phyloP scores from a whole-genome alignment of 768 basidiomycete species.

The Lactarius hengduanensis region DNA sequence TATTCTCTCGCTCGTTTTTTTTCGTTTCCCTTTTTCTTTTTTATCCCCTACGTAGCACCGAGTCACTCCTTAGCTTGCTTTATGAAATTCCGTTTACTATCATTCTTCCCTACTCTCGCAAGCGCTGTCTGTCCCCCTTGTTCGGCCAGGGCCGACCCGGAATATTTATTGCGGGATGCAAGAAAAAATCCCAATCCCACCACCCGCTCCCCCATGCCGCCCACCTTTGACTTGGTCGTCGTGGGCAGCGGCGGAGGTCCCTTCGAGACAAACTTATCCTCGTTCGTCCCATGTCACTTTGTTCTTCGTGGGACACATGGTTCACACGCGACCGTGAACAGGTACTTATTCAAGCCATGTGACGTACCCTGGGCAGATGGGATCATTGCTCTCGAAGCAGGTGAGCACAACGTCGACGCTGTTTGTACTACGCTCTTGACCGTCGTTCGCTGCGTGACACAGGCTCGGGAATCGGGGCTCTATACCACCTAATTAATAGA shows the following conservation, averaged over 20 bases:
- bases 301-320: slow-evolving; percentile 16
- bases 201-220: slow-evolving; percentile 40
- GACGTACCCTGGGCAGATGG: slow-evolving; percentile 73
- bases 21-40: background rate
- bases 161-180: slow-evolving; percentile 18
- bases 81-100: slow-evolving; percentile 1
- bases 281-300: slow-evolving; percentile 48
- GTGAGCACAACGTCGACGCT: slow-evolving; percentile 41
- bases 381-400: slow-evolving; percentile 83
- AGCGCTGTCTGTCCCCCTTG: slow-evolving; percentile 15
- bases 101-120: background rate
- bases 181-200: slow-evolving; percentile 2
- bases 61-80: slow-evolving; percentile 7
- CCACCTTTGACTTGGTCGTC: slow-evolving; percentile 68
- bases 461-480: slow-evolving; percentile 87
- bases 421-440: slow-evolving; percentile 4
- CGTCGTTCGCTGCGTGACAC: background rate
- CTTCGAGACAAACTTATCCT: slow-evolving; percentile 83
- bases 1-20: slow-evolving; percentile 15
- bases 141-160: slow-evolving; percentile 18
- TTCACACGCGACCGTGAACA: slow-evolving; percentile 35
- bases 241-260: slow-evolving; percentile 83
- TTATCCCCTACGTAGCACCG: background rate
- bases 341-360: slow-evolving; percentile 84
- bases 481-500: slow-evolving; percentile 57